A percentile compares a stretch with the other conserved stretches of the same genome.
These are phyloP conservation scores for Knufia petricola DNA, from an alignment of 2,329 filamentous ascomycete species.

Conservation along the genomic window DNA sequence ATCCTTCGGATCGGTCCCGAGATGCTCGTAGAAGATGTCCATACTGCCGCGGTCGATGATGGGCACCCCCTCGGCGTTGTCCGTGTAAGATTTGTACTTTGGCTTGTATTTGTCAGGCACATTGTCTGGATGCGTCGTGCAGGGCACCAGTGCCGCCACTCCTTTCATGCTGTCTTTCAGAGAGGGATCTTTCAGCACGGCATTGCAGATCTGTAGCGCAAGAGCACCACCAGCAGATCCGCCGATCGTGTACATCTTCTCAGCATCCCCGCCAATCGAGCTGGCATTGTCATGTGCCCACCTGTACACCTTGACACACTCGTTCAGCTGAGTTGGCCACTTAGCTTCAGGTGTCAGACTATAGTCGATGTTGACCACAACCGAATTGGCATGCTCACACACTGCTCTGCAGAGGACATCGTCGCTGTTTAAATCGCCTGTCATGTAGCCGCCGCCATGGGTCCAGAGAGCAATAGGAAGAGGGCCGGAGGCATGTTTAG, in stretches of 20 bases:
- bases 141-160: slow-evolving; percentile 30
- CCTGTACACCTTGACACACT: slow-evolving; percentile 18
- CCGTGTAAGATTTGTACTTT: slow-evolving; percentile 29
- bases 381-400: slow-evolving; percentile 24
- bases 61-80: slow-evolving; percentile 30
- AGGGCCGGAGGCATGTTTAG: slow-evolving; percentile 16
- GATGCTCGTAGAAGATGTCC: slow-evolving; percentile 16
- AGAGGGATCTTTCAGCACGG: slow-evolving; percentile 29
- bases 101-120: slow-evolving; percentile 29
- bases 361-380: slow-evolving; percentile 32
- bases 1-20: slow-evolving; percentile 16
- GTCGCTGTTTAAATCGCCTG: slow-evolving; percentile 29
- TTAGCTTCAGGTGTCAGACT: slow-evolving; percentile 21
- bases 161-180: slow-evolving; percentile 29
- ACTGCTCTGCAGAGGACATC: slow-evolving; percentile 29
- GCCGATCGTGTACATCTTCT: slow-evolving; percentile 30
- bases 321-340: slow-evolving; percentile 19
- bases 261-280: slow-evolving; percentile 17
- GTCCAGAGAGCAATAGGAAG: slow-evolving; percentile 22
- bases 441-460: slow-evolving; percentile 24
- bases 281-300: slow-evolving; percentile 20
- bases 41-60: slow-evolving; percentile 25
- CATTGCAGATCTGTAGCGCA: slow-evolving; percentile 30
- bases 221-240: slow-evolving; percentile 33
- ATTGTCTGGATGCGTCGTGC: slow-evolving; percentile 29